phyloP scores from a whole-genome alignment of 2,329 filamentous ascomycete genomes.

The Colletotrichum eleusines region DNA sequence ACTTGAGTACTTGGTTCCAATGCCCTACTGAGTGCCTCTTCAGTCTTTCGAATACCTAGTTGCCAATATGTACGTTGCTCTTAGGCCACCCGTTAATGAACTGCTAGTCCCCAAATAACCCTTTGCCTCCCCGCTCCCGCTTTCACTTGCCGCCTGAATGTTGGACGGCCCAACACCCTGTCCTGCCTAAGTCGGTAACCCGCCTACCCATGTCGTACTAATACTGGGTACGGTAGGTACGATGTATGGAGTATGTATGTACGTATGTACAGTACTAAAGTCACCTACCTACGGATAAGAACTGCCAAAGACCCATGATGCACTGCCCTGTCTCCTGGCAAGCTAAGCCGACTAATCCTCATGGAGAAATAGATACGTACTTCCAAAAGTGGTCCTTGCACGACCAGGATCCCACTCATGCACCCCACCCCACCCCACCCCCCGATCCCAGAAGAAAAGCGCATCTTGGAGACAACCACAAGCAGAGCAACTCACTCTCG shows the following conservation, averaged over 20 bases:
- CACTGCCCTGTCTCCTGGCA: neutral
- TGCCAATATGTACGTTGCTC: neutral
- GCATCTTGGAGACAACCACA: constrained; percentile 28
- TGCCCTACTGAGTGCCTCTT: too few relatives aligned
- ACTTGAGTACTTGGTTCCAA: neutral
- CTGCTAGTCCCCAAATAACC: neutral
- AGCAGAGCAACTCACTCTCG: neutral
- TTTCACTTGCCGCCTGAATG: neutral
- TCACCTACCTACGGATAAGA: constrained; percentile 7
- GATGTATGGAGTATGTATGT: too few relatives aligned
- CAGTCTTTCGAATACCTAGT: neutral
- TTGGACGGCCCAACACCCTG: neutral
- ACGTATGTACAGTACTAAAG: too few relatives aligned
- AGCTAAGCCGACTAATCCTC: neutral
- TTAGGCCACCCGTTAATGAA: too few relatives aligned
- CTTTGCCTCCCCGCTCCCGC: neutral
- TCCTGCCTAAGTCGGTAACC: neutral
- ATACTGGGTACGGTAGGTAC: neutral
- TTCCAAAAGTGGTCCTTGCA: constrained; percentile 12
- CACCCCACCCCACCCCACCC: too few relatives aligned
- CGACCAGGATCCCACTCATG: constrained; percentile 1
- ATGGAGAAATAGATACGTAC: constrained; percentile 27
- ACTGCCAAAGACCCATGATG: constrained; percentile 6
- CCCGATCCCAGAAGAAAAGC: constrained; percentile 23
- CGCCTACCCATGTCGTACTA: too few relatives aligned